Conservation (phyloP, 192 early-diverging fungal genomes). For the Coemansia sp. region DNA sequence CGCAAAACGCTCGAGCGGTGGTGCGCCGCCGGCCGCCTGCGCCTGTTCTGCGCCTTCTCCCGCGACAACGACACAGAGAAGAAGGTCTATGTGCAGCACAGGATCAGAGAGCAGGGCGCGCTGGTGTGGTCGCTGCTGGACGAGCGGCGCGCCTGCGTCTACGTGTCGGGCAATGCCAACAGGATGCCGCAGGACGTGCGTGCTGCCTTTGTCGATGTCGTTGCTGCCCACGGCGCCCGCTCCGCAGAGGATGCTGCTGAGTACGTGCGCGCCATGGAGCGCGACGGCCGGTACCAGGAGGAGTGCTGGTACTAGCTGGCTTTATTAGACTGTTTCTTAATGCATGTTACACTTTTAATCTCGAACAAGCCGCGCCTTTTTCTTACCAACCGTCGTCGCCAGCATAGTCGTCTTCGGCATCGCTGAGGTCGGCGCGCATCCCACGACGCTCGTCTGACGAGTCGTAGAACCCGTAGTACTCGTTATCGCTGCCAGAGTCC, state of each 20-base stretch:
- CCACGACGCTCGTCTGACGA: constrained; percentile 30
- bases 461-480: constrained; percentile 30
- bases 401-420: neutral
- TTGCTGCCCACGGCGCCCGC: neutral
- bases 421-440: constrained; percentile 1
- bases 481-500: constrained; percentile 24
- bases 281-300: constrained; percentile 72
- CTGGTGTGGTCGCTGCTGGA: constrained; percentile 68
- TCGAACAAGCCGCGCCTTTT: too few species aligned
- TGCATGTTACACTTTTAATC: too few species aligned
- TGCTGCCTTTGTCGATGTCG: constrained; percentile 31
- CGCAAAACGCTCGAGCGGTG: constrained; percentile 63
- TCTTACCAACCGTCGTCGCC: constrained; percentile 14
- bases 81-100: constrained; percentile 40
- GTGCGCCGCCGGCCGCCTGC: constrained; percentile 53
- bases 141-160: constrained; percentile 59
- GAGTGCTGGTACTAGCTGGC: constrained; percentile 72
- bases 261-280: constrained; percentile 57
- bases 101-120: constrained; percentile 25
- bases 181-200: constrained; percentile 48
- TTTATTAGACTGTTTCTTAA: too few species aligned
- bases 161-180: constrained; percentile 69
- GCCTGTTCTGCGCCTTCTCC: constrained; percentile 80
- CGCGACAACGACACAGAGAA: constrained; percentile 61
- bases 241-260: neutral